Conservation (phyloP, 2,329 filamentous ascomycete genomes). For the Aspergillus calidoustus region DNA sequence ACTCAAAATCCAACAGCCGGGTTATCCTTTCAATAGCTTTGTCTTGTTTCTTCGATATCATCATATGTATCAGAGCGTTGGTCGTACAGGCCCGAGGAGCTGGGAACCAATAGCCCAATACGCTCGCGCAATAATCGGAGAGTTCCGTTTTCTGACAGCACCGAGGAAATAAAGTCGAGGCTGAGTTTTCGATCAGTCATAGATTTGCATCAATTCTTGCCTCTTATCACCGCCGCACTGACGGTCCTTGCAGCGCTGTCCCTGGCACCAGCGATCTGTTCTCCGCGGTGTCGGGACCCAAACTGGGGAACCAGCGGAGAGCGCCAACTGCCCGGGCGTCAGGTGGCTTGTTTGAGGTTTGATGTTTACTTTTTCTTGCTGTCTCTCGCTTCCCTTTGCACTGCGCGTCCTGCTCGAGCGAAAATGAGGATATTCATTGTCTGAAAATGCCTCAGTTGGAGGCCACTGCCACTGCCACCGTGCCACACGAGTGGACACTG, state of each 20-base stretch:
- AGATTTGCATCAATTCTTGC: slow-evolving; percentile 9
- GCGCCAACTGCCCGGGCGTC: slow-evolving; percentile 17
- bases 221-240: slow-evolving; percentile 4
- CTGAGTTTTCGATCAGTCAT: slow-evolving; percentile 14
- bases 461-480: neutral
- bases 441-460: slow-evolving; percentile 1
- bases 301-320: slow-evolving; percentile 21
- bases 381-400: neutral
- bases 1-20: slow-evolving; percentile 1
- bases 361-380: slow-evolving; percentile 18
- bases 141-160: slow-evolving; percentile 9
- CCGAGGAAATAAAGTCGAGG: neutral
- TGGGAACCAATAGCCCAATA: neutral
- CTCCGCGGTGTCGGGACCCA: slow-evolving; percentile 18
- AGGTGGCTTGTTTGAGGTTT: slow-evolving; percentile 21
- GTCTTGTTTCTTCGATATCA: neutral
- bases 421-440: slow-evolving; percentile 6
- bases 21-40: neutral
- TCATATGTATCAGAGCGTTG: neutral
- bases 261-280: slow-evolving; percentile 16
- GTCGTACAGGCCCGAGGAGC: slow-evolving; percentile 1
- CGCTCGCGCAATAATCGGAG: slow-evolving; percentile 5
- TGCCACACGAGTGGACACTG: neutral
- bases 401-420: neutral
- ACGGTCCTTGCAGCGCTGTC: slow-evolving; percentile 2